phyloP scores from a whole-genome alignment of 805 yeast species.

The Wickerhamiella sergipiensis region DNA sequence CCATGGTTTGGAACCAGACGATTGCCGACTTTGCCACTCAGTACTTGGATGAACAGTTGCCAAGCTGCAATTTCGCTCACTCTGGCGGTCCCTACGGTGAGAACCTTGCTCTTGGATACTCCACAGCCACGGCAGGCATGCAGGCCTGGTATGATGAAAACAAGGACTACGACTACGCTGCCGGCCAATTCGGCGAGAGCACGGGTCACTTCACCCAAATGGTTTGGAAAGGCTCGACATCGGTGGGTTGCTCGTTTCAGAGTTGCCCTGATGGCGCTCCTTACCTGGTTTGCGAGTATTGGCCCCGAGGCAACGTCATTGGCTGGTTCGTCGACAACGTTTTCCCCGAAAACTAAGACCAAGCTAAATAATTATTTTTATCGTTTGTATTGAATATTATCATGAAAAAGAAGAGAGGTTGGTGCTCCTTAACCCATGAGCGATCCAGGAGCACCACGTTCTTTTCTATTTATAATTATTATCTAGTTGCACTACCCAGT shows the following conservation, averaged over 20 bases:
- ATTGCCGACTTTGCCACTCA: conserved; percentile 38
- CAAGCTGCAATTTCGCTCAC: conserved; percentile 39
- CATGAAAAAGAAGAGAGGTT: no score
- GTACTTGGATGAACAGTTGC: conserved; percentile 29
- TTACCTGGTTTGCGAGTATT: conserved; percentile 47
- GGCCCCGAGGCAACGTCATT: conserved; percentile 48
- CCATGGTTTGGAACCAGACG: conserved; percentile 37
- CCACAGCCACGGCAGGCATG: conserved; percentile 35
- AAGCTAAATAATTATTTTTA: background rate
- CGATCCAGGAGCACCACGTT: no score
- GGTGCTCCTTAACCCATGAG: no score
- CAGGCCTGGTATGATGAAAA: conserved; percentile 61
- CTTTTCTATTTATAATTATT: background rate
- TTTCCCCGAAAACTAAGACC: background rate
- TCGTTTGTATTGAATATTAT: background rate
- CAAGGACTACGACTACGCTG: conserved; percentile 32
- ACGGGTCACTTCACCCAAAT: conserved; percentile 69
- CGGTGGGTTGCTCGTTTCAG: conserved; percentile 53
- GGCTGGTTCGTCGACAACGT: conserved; percentile 23
- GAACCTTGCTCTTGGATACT: conserved; percentile 55
- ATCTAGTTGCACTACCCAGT: background rate
- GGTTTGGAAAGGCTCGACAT: conserved; percentile 45
- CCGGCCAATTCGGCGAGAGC: conserved; percentile 28
- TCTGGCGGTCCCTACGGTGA: conserved; percentile 55
- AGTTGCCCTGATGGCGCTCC: conserved; percentile 33